Base-by-base conservation (phyloP, 257 asterid genomes). In the Ajuga chamaepitys region DNA sequence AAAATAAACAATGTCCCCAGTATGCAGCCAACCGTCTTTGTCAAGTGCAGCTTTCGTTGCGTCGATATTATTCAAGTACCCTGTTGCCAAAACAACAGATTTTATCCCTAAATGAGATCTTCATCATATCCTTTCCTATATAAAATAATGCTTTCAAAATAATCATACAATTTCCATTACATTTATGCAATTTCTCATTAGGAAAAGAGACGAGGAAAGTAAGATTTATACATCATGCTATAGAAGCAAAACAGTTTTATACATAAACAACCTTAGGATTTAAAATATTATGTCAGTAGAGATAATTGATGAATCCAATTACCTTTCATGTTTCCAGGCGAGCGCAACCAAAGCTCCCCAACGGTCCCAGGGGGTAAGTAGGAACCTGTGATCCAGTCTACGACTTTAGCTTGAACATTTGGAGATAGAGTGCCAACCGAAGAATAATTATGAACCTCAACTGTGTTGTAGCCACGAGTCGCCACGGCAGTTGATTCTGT, bases 261-360 rank as follows among this genome's bases (percentile, higher is more conserved):
- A 26, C 8, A 24, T 3, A 13, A n/a, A 16, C 13, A n/a, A 8
- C 24, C 28, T 26, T 46, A 2, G 32, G 22, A 38, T 61, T 70
- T 2, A 22, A 48, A 48, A 17, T 16, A 62, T 20, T 1, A 34
- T 50, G 25, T 17, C 57, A 59, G 40, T 16, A 5, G 11, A 50
- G 60, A 25, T 12, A 61, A 51, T 7, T 13, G 51, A 47, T 41
- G 16, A n/a, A 67, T 14, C 4, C 11, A 21, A 62, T 21, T 76
- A 91, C 98, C 98, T 83, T 85, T 86, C 96, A 86, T 83, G 53
- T 71, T 78, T 60, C 95, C 92, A 58, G 96, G 91, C 8, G 90
- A 51, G 1, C 71, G 81, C 75, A 91, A 58, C 96, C 95, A 91
- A 54, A 91, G 92, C 86, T 91, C 98, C 6, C 98, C 98, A 22